Percentiles rank a stretch among this genome's conserved stretches.
These are phyloP conservation scores for Keithomyces neogunnii DNA, from an alignment of 2,329 filamentous ascomycete species.

Conservation along the genomic window DNA sequence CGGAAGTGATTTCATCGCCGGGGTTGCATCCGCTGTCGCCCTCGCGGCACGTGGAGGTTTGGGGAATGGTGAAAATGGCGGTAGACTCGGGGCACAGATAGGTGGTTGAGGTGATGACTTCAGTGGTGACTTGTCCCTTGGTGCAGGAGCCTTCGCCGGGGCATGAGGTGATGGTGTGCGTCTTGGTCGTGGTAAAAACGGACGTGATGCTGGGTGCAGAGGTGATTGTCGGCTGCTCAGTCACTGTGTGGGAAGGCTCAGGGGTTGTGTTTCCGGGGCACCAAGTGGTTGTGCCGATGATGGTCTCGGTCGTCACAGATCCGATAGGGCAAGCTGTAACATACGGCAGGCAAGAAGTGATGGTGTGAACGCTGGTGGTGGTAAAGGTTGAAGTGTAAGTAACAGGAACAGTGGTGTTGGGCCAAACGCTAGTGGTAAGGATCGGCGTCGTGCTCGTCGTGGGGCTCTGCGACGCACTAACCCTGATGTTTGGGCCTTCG, in stretches of 20 bases:
- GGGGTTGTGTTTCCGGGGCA: constrained; percentile 19
- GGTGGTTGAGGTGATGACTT: constrained; percentile 16
- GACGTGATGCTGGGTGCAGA: constrained; percentile 16
- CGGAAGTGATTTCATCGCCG: constrained; percentile 16
- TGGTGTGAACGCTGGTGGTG: constrained; percentile 19
- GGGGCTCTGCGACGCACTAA: neutral
- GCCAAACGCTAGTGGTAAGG: constrained; percentile 7
- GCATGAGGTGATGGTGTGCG: constrained; percentile 51
- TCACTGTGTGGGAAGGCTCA: neutral
- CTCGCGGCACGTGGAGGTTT: constrained; percentile 18
- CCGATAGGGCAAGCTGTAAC: constrained; percentile 20
- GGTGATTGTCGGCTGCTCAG: neutral
- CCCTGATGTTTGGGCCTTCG: neutral
- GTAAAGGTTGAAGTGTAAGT: constrained; percentile 20
- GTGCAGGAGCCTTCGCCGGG: constrained; percentile 31
- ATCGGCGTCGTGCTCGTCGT: constrained; percentile 8
- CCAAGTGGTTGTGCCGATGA: constrained; percentile 25
- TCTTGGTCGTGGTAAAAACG: constrained; percentile 43
- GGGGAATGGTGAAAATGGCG: constrained; percentile 19
- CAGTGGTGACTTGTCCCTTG: constrained; percentile 14
- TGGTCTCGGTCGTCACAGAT: constrained; percentile 19
- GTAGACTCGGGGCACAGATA: constrained; percentile 16
- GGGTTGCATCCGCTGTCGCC: constrained; percentile 18
- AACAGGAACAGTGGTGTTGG: constrained; percentile 11
- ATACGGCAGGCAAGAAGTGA: constrained; percentile 21